phyloP scores from a whole-genome alignment of 352 stramenopile species.

The Phytophthora tubulina region DNA sequence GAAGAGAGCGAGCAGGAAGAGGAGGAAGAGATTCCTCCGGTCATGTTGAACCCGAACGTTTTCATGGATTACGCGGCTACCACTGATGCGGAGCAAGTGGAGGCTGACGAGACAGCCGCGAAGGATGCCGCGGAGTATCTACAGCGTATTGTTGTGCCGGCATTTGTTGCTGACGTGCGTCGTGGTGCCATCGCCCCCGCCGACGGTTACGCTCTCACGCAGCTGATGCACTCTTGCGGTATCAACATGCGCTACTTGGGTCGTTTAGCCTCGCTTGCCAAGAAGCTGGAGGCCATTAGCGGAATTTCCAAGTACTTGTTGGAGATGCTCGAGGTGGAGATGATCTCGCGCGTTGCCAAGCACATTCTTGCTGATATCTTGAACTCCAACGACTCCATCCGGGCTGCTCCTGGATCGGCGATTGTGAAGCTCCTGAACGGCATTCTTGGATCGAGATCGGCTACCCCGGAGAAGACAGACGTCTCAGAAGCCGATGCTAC shows the following conservation, averaged over 20 bases:
- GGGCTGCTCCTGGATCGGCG: conserved; percentile 73
- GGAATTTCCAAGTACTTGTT: conserved; percentile 94
- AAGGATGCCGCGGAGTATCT: conserved; percentile 87
- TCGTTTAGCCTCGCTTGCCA: conserved; percentile 88
- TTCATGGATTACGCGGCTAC: conserved; percentile 92
- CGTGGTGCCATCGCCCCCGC: conserved; percentile 81
- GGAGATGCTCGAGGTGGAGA: conserved; percentile 96
- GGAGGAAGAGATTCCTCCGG: conserved; percentile 61
- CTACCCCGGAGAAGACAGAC: conserved; percentile 18
- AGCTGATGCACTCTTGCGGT: conserved; percentile 95
- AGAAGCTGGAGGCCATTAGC: conserved; percentile 88
- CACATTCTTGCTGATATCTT: conserved; percentile 82
- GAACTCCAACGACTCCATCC: conserved; percentile 66
- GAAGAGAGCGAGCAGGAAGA: conserved; percentile 46
- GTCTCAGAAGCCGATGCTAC: conserved; percentile 28
- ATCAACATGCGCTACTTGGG: conserved; percentile 98
- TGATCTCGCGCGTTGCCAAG: conserved; percentile 94
- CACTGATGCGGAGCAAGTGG: conserved; percentile 67
- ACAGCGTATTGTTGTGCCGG: conserved; percentile 87
- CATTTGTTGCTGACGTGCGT: conserved; percentile 87
- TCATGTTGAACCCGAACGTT: conserved; percentile 89
- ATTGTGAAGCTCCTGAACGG: conserved; percentile 89
- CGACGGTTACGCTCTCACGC: conserved; percentile 93
- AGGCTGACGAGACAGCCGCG: conserved; percentile 74
- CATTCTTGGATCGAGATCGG: conserved; percentile 67